phyloP scores from a whole-genome alignment of 331 rosid species.

The Pyracantha coccinea region DNA sequence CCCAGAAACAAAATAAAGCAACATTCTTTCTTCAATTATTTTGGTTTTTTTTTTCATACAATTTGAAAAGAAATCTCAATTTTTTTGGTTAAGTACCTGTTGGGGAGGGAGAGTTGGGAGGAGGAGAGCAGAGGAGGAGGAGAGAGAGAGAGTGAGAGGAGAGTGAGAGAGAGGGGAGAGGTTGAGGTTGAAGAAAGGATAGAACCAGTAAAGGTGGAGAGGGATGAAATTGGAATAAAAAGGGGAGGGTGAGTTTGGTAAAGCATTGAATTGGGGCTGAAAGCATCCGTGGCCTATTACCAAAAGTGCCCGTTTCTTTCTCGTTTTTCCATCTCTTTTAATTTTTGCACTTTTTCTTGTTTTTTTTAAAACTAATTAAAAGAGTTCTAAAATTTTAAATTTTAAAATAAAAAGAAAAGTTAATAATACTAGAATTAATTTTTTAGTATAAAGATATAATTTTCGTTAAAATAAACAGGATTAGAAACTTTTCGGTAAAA shows the following conservation, averaged over 20 bases:
- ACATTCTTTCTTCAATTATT: background rate
- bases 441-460: no score
- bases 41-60: no score
- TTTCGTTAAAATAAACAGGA: no score
- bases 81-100: conserved; percentile 29
- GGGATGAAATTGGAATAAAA: conserved; percentile 39
- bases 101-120: background rate
- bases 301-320: conserved; percentile 40
- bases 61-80: no score
- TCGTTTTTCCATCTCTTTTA: no score
- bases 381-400: no score
- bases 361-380: no score
- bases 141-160: background rate
- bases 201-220: conserved; percentile 28
- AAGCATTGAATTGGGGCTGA: conserved; percentile 68
- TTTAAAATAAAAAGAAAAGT: no score
- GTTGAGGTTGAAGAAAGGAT: background rate
- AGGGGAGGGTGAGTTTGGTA: conserved; percentile 69
- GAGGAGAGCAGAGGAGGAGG: background rate
- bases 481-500: no score
- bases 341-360: background rate
- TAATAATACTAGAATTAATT: no score
- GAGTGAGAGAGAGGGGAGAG: background rate
- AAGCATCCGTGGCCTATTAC: conserved; percentile 43
- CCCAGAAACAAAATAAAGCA: background rate